Evolutionary conservation across 306 rosid genomes (phyloP), one percentile per base, ranked within the genome.

Genomic region (Vigna angularis): DNA sequence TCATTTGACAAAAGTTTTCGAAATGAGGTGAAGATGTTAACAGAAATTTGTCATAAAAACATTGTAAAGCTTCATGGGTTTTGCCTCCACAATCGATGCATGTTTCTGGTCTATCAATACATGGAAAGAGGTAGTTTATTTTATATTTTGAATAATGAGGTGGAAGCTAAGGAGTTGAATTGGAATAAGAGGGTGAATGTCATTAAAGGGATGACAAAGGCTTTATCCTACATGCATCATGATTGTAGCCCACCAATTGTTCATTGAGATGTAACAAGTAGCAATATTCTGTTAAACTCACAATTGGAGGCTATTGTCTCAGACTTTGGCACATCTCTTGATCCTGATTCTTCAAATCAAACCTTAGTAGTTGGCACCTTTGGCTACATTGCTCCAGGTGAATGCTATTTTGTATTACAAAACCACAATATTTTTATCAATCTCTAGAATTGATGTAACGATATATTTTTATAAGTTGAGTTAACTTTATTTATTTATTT

Each of bases 111-210:
- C 0, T 81, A 74, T 14, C 57, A 81, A 57, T 81, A 74, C 24
- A 57, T 74, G 72, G 80, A 74, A 74, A 22, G 12, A 55, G 58
- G 80, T 67, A 74, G 80, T 57, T 44, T 81, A 5, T 58, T 58
- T 11, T 38, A 4, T 58, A 52, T n/a, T 28, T 28, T 74, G 26
- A 36, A 1, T 11, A 17, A 10, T 13, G 57, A 74, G 24, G 22
- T 14, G 7, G 76, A 74, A 47, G 80, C 66, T 67, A 0, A 47
- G 5, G 76, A 67, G 12, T 14, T 81, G 10, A 51, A 58, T 48
- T 74, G 72, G 80, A 32, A 38, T 26, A 57, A 47, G 10, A 74
- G 66, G 56, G 34, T 74, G 1, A 48, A 68, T 14, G 17, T 81
- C 32, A 66, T 74, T 24, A 58, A 49, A 47, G 65, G 65, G 5